Evolutionary conservation across 257 asterid genomes (phyloP), one percentile per base, ranked within the genome.

Genomic region (Henckelia pumila): DNA sequence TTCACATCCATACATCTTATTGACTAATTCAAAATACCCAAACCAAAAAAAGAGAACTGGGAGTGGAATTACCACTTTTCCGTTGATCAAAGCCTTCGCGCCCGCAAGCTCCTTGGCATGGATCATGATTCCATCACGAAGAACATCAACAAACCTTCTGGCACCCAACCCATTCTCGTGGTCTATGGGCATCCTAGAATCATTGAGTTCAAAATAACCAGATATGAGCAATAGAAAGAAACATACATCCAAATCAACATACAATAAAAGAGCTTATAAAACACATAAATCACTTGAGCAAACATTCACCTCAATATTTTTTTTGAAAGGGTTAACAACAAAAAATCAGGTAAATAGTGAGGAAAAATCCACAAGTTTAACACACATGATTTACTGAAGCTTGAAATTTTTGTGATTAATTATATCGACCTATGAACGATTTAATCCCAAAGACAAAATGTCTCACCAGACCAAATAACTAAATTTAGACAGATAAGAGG

Each of bases 21-120:
- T 44, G 53, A 44, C 7, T 16, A 44, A 14, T 16, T 44, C 14
- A 14, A 8, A 44, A 16, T 44, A 20, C 7, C 50, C 50, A 40
- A 40, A 40, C n/a, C n/a, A 40, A 14, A 40, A 11, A 40, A 11
- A 0, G 50, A 14, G 26, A 14, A 44, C 56, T 37, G 32, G 24
- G 52, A 68, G 73, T 57, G 75, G 73, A 32, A 71, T 62, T 84
- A 93, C 97, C 96, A 87, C 75, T 78, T 82, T 88, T 7, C 96
- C 96, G 70, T 91, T 74, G 59, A 94, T 78, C 82, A 88, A 82
- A 68, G 92, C 90, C 78, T 77, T 88, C 50, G 85, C 88, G 57
- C 83, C 71, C 47, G 77, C 66, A 72, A 94, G 96, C 80, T 87
- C 94, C 86, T 91, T 85, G 65, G 86, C 87, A 64, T 82, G 92